These are phyloP conservation scores for Apophysomyces ossiformis DNA, from an alignment of 371 early-diverging fungal species.

Conservation along the genomic window DNA sequence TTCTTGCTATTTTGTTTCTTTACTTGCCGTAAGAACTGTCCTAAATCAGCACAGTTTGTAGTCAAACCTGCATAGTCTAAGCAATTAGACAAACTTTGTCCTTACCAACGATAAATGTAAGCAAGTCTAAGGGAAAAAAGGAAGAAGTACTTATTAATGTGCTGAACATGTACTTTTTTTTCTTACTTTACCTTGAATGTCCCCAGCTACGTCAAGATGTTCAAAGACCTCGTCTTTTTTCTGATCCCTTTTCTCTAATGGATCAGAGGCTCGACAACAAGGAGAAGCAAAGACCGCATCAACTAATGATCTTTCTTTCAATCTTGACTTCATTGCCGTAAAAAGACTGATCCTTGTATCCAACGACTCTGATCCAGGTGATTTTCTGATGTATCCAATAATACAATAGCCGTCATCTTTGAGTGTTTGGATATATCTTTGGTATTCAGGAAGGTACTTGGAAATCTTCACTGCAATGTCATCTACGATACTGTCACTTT, in stretches of 20 bases:
- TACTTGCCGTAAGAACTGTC: too few relatives aligned
- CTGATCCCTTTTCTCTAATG: slow-evolving; percentile 16
- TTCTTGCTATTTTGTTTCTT: too few relatives aligned
- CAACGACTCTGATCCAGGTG: too few relatives aligned
- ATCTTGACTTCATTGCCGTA: slow-evolving; percentile 11
- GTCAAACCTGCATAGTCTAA: slow-evolving; percentile 20
- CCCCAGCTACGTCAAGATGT: slow-evolving; percentile 12
- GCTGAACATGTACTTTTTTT: too few relatives aligned
- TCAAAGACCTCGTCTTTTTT: slow-evolving; percentile 7
- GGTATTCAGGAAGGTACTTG: too few relatives aligned
- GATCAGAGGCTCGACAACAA: slow-evolving; percentile 16
- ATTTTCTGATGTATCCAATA: too few relatives aligned
- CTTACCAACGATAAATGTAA: not conserved
- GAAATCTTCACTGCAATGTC: too few relatives aligned
- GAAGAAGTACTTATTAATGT: too few relatives aligned
- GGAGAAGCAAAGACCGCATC: slow-evolving; percentile 20
- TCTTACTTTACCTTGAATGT: slow-evolving; percentile 14
- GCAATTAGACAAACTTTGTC: slow-evolving; percentile 16
- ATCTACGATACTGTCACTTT: too few relatives aligned
- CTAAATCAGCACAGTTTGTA: too few relatives aligned
- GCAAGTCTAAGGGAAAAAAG: not conserved
- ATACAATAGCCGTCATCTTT: too few relatives aligned
- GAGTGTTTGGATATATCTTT: too few relatives aligned
- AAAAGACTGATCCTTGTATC: not conserved
- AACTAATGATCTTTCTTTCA: slow-evolving; percentile 21